phyloP scores from a whole-genome alignment of 2,329 filamentous ascomycete genomes.

The Ceratocystis lukuohia region DNA sequence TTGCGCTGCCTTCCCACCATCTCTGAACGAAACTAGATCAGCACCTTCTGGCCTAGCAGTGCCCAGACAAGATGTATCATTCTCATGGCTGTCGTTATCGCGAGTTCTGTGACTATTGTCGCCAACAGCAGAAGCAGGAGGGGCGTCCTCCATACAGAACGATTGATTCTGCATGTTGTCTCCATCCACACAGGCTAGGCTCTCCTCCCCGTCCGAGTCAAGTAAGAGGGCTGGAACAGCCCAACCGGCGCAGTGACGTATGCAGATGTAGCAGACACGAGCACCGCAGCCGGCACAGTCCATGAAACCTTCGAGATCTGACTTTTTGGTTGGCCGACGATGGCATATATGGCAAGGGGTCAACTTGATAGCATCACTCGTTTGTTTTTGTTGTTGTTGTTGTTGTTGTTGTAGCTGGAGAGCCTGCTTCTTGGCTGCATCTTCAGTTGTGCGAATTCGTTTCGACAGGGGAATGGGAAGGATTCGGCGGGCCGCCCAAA shows the following conservation, averaged over 20 bases:
- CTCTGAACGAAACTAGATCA: not conserved
- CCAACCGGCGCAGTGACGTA: slow-evolving; percentile 47
- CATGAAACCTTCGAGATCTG: slow-evolving; percentile 52
- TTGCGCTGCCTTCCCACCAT: slow-evolving; percentile 11
- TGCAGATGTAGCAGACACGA: slow-evolving; percentile 56
- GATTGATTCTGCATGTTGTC: not conserved
- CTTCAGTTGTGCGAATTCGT: not conserved
- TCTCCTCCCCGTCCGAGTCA: not conserved
- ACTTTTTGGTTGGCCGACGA: slow-evolving; percentile 49
- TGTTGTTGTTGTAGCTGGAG: slow-evolving; percentile 15
- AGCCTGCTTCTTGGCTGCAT: not conserved
- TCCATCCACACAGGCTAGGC: not conserved
- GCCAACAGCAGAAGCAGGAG: not conserved
- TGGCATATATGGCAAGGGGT: slow-evolving; percentile 55
- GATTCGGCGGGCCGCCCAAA: slow-evolving; percentile 10
- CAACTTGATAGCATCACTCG: slow-evolving; percentile 24
- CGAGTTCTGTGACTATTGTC: not conserved
- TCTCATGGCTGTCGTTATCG: not conserved
- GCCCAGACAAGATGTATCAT: not conserved
- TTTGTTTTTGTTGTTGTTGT: slow-evolving; percentile 19
- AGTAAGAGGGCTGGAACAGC: slow-evolving; percentile 12
- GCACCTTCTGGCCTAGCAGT: not conserved
- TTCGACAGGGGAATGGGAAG: slow-evolving; percentile 6
- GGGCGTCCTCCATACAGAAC: not conserved
- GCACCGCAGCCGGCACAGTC: slow-evolving; percentile 49